Conservation (phyloP, 805 yeast species). For the Monosporozyma unispora region DNA sequence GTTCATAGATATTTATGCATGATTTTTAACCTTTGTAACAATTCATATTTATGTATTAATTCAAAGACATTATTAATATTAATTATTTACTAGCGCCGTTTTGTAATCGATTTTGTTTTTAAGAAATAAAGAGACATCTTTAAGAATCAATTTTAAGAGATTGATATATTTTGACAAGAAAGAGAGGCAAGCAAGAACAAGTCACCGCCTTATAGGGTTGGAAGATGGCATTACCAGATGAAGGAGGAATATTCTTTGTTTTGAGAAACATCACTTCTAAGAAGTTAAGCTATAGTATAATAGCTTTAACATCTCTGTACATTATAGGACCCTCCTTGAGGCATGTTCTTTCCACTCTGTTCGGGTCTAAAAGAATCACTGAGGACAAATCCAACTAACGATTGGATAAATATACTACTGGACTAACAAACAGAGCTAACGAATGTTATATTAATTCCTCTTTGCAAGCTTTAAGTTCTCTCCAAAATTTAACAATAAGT, state of each 20-base stretch:
- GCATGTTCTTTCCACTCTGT: not conserved
- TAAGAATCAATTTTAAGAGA: not conserved
- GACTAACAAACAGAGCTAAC: slow-evolving; percentile 69
- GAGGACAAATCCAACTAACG: slow-evolving; percentile 30
- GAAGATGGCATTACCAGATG: not conserved
- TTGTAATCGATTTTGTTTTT: not conserved
- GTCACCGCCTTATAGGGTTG: not conserved
- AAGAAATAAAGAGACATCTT: not conserved
- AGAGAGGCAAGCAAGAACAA: not conserved
- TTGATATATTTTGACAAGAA: not conserved
- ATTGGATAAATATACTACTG: slow-evolving; percentile 71
- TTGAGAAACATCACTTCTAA: not conserved
- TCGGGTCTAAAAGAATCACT: not conserved
- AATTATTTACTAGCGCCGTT: not conserved
- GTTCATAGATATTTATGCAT: slow-evolving; percentile 26
- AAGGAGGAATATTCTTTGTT: not conserved
- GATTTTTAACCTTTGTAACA: not conserved
- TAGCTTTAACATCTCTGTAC: slow-evolving; percentile 13
- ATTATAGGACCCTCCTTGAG: slow-evolving; percentile 11
- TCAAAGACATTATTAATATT: not conserved
- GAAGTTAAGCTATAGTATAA: slow-evolving; percentile 16
- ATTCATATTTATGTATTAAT: not conserved
- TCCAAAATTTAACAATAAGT: slow-evolving; percentile 52
- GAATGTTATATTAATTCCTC: slow-evolving; percentile 92
- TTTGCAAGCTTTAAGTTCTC: slow-evolving; percentile 64